Evolutionary conservation across 768 basidiomycete genomes (phyloP).

Genomic region (Trametes coccinea): DNA sequence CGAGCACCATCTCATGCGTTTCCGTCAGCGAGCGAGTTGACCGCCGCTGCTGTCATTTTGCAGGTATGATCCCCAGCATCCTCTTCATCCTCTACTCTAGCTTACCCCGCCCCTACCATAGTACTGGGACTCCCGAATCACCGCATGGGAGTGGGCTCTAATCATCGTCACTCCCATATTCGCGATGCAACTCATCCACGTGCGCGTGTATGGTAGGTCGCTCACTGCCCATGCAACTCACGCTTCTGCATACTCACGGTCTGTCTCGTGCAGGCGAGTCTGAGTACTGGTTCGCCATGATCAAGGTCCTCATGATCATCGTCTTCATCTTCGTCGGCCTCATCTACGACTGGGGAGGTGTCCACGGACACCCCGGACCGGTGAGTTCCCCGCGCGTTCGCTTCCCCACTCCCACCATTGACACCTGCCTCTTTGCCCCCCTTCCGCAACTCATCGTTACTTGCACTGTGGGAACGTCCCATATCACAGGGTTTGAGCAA

Average conservation of each 20-base stretch:
- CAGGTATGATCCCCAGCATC: constrained; percentile 32
- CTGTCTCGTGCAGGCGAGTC: constrained; percentile 46
- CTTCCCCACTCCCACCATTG: background rate
- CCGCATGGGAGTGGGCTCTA: constrained; percentile 57
- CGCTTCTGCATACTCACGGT: background rate
- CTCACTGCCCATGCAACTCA: background rate
- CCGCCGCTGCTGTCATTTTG: constrained; percentile 55
- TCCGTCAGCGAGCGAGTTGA: constrained; percentile 52
- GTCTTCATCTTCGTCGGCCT: constrained; percentile 64
- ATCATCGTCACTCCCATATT: constrained; percentile 56
- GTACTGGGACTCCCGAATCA: constrained; percentile 47
- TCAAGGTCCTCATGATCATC: constrained; percentile 63
- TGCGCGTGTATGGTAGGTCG: constrained; percentile 53
- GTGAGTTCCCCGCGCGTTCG: constrained; percentile 33
- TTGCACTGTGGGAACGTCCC: background rate
- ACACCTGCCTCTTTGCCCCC: background rate
- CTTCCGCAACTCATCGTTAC: background rate
- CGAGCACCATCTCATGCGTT: constrained; percentile 13
- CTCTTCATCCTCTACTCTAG: background rate
- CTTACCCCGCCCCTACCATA: constrained; percentile 27
- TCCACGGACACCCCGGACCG: constrained; percentile 58
- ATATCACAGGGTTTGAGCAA: constrained; percentile 49
- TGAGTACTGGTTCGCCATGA: constrained; percentile 62
- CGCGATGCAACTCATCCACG: constrained; percentile 53
- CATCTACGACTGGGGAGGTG: constrained; percentile 61